Evolutionary conservation across 345 rosid genomes (phyloP).

Genomic region (Atalantia buxifolia): DNA sequence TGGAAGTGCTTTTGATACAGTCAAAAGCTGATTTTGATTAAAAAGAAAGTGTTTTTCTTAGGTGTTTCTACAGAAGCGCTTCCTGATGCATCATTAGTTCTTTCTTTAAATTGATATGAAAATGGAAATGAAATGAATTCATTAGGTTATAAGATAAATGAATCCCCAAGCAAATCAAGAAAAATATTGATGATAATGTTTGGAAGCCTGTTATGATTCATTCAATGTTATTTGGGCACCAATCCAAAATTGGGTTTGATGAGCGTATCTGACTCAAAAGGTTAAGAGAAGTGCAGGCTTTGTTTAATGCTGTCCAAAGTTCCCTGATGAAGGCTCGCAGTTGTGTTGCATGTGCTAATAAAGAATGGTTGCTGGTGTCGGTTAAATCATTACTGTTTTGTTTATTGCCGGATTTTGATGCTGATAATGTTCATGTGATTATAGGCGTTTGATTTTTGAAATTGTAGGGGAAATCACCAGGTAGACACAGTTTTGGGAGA

Average conservation of each 20-base stretch:
- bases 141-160: background rate
- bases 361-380: background rate
- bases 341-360: background rate
- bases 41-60: no score
- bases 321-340: background rate
- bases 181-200: no score
- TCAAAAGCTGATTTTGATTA: background rate
- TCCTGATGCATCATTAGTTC: background rate
- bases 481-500: conserved; percentile 19
- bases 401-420: background rate
- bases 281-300: background rate
- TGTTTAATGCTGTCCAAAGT: background rate
- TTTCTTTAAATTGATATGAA: background rate
- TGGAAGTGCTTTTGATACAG: background rate
- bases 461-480: conserved; percentile 42
- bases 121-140: background rate
- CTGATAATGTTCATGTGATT: background rate
- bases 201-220: background rate
- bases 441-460: background rate
- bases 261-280: background rate
- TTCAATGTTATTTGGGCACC: background rate
- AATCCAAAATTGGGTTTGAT: no score
- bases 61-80: background rate
- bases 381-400: background rate
- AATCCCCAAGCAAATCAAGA: background rate